phyloP scores from a whole-genome alignment of 257 asterid species.

The Lycium ferocissimum region DNA sequence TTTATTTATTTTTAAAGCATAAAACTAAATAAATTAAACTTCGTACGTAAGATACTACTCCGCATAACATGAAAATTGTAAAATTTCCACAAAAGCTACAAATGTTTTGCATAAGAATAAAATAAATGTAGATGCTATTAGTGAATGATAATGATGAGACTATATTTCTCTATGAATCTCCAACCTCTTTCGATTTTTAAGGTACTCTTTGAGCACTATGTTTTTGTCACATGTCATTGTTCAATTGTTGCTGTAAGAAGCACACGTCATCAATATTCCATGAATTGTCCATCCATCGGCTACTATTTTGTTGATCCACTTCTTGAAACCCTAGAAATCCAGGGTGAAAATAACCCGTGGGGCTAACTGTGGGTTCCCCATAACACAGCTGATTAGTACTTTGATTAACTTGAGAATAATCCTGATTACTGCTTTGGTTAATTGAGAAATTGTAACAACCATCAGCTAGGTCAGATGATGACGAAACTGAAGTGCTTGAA shows the following conservation, averaged over 20 bases:
- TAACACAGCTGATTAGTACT: constrained; percentile 12
- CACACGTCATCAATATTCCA: constrained; percentile 74
- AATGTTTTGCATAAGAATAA: constrained; percentile 6
- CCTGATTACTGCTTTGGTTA: constrained; percentile 43
- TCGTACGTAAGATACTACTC: too few relatives aligned
- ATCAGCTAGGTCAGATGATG: constrained; percentile 73
- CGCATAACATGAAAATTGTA: not conserved
- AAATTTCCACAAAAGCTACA: constrained; percentile 15
- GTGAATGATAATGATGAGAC: not conserved
- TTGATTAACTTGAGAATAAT: constrained; percentile 43
- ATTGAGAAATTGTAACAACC: constrained; percentile 56
- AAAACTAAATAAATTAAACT: not conserved
- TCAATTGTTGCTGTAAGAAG: constrained; percentile 63
- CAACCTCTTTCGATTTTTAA: not conserved
- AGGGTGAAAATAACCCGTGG: constrained; percentile 48
- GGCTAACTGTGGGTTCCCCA: constrained; percentile 57
- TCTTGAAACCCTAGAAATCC: constrained; percentile 44
- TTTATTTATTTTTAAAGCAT: not conserved
- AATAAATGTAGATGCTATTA: not conserved
- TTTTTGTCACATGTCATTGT: not conserved
- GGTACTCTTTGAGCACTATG: not conserved
- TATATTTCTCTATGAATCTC: constrained; percentile 22
- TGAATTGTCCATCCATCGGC: constrained; percentile 59
- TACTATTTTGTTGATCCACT: constrained; percentile 44
- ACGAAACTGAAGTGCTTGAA: constrained; percentile 67